A percentile compares a stretch with the other conserved stretches of the same genome.
phyloP scores from a whole-genome alignment of 2,329 filamentous ascomycete genomes.

The Aureobasidium sp. region DNA sequence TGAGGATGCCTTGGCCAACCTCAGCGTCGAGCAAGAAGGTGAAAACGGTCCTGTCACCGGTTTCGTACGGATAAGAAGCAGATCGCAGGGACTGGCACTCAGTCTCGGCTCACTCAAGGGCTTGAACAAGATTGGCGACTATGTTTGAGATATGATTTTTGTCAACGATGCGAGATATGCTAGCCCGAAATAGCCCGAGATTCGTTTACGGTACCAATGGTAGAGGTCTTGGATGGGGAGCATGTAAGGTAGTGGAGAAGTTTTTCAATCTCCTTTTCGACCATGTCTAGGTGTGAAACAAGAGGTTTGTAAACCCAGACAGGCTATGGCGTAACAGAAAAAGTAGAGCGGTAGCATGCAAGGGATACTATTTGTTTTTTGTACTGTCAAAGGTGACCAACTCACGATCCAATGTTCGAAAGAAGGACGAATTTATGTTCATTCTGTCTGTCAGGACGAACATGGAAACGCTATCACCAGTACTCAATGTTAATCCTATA shows the following conservation, averaged over 20 bases:
- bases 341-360: neutral
- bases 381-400: neutral
- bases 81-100: conserved; percentile 87
- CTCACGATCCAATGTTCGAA: too few species aligned
- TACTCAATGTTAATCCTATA: too few species aligned
- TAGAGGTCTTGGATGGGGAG: neutral
- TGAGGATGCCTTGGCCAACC: conserved; percentile 93
- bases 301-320: neutral
- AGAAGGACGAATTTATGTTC: too few species aligned
- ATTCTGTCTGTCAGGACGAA: too few species aligned
- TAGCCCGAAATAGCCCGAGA: neutral
- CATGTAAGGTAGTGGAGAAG: too few species aligned
- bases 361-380: neutral
- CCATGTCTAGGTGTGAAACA: neutral
- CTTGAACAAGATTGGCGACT: conserved; percentile 58
- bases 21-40: conserved; percentile 96
- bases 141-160: conserved; percentile 12
- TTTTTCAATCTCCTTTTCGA: neutral
- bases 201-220: neutral
- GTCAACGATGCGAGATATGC: neutral
- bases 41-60: conserved; percentile 74
- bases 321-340: conserved; percentile 5
- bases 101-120: conserved; percentile 93
- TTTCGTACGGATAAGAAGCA: conserved; percentile 95
- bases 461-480: too few species aligned